Evolutionary conservation across 768 basidiomycete species (phyloP), one percentile per base, ranked within the genome.

Genomic region (Hirschioporus abietinus): DNA sequence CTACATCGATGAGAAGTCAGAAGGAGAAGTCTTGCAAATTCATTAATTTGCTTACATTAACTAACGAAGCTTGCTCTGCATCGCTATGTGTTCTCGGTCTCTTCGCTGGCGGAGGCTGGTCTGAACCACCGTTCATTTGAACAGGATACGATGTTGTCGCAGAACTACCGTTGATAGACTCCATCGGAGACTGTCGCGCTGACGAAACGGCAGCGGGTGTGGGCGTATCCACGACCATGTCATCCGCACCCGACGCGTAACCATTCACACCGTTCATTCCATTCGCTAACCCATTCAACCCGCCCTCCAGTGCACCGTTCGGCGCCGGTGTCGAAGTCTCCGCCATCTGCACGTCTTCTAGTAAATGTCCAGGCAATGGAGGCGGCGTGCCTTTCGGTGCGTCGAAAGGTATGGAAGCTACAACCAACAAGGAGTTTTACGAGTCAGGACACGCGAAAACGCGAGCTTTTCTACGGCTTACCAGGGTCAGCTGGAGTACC

Each of bases 91-190:
- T 87, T 71, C 92, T 80, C 30, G 90, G 84, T 68, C 92, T 84
- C 83, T 94, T 94, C 67, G 91, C 89, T 30, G 92, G 92, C n/a
- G 89, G 91, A 17, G 88, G 90, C 68, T 82, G 79, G 66, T 84
- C 81, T 68, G 88, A 86, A 67, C 88, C 87, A 20, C 36, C 68
- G 30, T 60, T 62, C 18, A 42, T 35, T 3, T 25, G 25, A 3
- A 61, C 17, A 61, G 60, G 15, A 3, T 61, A 8, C 25, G 23
- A 12, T 25, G 60, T 15, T 4, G 23, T 15, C 7, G 58, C 25
- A 5, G 24, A 15, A 5, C 6, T 34, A 24, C 30, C 60, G 17
- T 25, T 34, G 17, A 61, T 8, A 12, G 24, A 25, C 30, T 25
- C 25, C 25, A 34, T 34, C 12, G 60, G 60, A 61, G 60, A 61